Evolutionary conservation across 805 yeast species (phyloP), one percentile per base, ranked within the genome.

Genomic region (Nakazawaea holstii): DNA sequence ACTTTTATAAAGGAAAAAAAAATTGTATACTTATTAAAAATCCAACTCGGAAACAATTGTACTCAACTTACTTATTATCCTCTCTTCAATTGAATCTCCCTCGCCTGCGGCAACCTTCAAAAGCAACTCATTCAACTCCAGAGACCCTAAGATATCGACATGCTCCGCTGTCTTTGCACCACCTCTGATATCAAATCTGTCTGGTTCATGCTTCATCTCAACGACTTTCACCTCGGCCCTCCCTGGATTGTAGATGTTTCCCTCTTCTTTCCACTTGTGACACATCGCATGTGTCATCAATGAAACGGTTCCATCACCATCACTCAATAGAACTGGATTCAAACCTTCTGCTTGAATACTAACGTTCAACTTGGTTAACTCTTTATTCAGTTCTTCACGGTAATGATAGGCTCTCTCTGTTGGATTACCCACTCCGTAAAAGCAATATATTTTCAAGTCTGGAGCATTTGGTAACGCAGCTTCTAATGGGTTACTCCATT

Each of bases 121-220:
- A 10, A 94, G 71, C 58, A 91, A 69, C 59, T 94, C 99, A 61
- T 94, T 94, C 61, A 94, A 70, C 59, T 85, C 95, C 1, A 97
- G 88, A 52, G 95, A 82, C 2, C 99, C 99, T 41, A 94, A 71
- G 41, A 94, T 91, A 61, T 94, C 99, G 28, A 94, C 99, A 64
- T 94, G 99, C 58, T 94, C 99, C 1, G 98, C 97, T 0, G 97
- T 92, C 61, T 86, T 87, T 9, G 97, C 95, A 11, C 99, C 99
- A 26, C 99, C 99, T 54, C 99, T 77, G 31, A 94, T 87, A 67
- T 94, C 99, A 58, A 87, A 90, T 54, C 87, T 70, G 59, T 88
- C 96, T 0, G 99, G 99, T 60, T 91, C 95, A 59, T 94, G 97
- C 57, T 79, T 77, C 70, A 94, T 84, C 66, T 94, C 99, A 11